Conservation (phyloP, 257 asterid species). For the Penstemon barbatus region DNA sequence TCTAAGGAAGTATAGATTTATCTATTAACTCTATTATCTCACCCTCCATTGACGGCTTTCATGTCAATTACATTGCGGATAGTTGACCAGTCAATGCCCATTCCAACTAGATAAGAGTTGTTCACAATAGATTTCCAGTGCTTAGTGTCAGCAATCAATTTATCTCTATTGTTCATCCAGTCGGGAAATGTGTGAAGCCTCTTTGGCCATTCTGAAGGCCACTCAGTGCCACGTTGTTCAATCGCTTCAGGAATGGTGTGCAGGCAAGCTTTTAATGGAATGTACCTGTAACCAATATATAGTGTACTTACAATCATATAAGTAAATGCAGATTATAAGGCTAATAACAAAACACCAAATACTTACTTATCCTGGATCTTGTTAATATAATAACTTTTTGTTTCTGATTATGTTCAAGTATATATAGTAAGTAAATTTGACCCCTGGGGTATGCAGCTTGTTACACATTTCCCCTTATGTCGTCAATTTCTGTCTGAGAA, state of each 20-base stretch:
- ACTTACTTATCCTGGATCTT: neutral
- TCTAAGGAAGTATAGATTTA: too few species aligned
- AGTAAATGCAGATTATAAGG: conserved; percentile 11
- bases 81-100: conserved; percentile 88
- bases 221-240: conserved; percentile 91
- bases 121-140: conserved; percentile 84
- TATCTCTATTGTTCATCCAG: conserved; percentile 75
- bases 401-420: too few species aligned
- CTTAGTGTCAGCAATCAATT: conserved; percentile 61
- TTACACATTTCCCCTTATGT: too few species aligned
- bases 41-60: conserved; percentile 98
- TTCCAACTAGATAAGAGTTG: conserved; percentile 73
- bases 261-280: conserved; percentile 63
- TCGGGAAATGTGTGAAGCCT: conserved; percentile 86
- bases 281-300: conserved; percentile 49
- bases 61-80: conserved; percentile 86
- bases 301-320: conserved; percentile 13
- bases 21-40: conserved; percentile 25
- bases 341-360: neutral
- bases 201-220: conserved; percentile 97
- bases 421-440: too few species aligned
- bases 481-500: too few species aligned
- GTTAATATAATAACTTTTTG: neutral
- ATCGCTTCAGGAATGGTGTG: conserved; percentile 72
- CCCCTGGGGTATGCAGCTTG: too few species aligned